Evolutionary conservation across 192 early-diverging fungal species (phyloP).

Genomic region (Phlyctochytrium planicorne): DNA sequence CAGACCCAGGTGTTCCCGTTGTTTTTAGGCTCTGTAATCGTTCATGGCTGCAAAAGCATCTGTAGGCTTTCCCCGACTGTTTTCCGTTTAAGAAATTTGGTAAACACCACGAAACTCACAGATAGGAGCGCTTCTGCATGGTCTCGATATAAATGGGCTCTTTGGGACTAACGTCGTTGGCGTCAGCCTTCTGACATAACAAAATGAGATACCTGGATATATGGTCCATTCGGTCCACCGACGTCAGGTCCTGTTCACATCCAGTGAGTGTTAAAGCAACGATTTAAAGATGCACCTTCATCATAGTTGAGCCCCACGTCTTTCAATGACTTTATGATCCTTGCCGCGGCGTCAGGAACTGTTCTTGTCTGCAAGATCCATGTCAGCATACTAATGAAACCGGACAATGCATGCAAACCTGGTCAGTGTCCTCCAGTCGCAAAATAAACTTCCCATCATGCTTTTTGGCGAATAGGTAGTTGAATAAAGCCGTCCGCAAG

Average conservation of each 20-base stretch:
- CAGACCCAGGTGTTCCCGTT: too few species aligned
- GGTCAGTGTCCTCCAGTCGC: conserved; percentile 94
- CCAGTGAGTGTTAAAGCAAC: conserved; percentile 1
- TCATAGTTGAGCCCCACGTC: conserved; percentile 80
- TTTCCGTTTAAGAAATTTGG: conserved; percentile 39
- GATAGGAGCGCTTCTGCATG: conserved; percentile 68
- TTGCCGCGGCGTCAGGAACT: conserved; percentile 71
- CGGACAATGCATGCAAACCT: conserved; percentile 31
- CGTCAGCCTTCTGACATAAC: too few species aligned
- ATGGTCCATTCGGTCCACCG: conserved; percentile 56
- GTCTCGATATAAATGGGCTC: conserved; percentile 66
- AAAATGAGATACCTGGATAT: conserved; percentile 57
- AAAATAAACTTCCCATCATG: conserved; percentile 75
- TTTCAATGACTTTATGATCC: conserved; percentile 60
- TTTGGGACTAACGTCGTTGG: conserved; percentile 59
- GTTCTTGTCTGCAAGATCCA: conserved; percentile 50
- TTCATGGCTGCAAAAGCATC: conserved; percentile 82
- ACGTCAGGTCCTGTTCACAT: conserved; percentile 54
- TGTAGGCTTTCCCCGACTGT: conserved; percentile 85
- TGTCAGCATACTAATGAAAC: not conserved
- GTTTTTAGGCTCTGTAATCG: conserved; percentile 61
- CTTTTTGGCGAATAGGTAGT: conserved; percentile 79
- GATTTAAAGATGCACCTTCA: conserved; percentile 49
- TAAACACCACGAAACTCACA: conserved; percentile 20
- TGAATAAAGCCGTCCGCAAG: conserved; percentile 89